Evolutionary conservation across 441 rosid species (phyloP), one percentile per base, ranked within the genome.

Genomic region (Lepidium campestre): DNA sequence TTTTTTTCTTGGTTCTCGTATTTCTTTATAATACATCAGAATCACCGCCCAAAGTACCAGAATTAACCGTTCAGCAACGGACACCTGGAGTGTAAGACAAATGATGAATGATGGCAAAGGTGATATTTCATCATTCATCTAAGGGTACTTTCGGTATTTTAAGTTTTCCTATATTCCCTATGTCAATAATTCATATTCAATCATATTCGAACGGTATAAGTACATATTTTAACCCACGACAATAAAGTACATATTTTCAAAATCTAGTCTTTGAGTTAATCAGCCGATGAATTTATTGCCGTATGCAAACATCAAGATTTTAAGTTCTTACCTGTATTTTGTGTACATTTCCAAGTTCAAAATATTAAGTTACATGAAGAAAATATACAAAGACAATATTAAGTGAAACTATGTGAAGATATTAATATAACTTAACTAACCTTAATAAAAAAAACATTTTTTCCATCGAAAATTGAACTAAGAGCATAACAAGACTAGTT

Each of bases 21-120:
- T 53, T 50, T 11, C 23, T 40, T 10, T 49, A n/a, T n/a, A 73
- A 36, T 60, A 34, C 72, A 52, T 67, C 22, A 66, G 50, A 73
- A 53, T 60, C 77, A 73, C 73, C 73, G 77, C 60, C 73, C 62
- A 61, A 57, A 60, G 69, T 67, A 73, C 73, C 77, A 39, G 77
- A 67, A 54, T 55, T 53, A 73, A 73, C 77, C 68, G 77, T 61
- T 61, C 44, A 73, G 57, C 68, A 73, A 67, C 73, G 32, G 73
- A 73, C 77, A 73, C 65, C 68, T 73, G 77, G 73, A 54, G 27
- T 27, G 27, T 36, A 56, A 54, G 77, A 73, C 73, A 73, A 48
- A 73, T 65, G 19, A 35, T 40, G 13, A 72, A 23, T 18, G 35
- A 59, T 67, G 68, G 64, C 36, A 53, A 46, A 67, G 63, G 68